Evolutionary conservation across 2,329 filamentous ascomycete genomes (phyloP), one percentile per base, ranked within the genome.

Genomic region (Cryphonectria carpinicola): DNA sequence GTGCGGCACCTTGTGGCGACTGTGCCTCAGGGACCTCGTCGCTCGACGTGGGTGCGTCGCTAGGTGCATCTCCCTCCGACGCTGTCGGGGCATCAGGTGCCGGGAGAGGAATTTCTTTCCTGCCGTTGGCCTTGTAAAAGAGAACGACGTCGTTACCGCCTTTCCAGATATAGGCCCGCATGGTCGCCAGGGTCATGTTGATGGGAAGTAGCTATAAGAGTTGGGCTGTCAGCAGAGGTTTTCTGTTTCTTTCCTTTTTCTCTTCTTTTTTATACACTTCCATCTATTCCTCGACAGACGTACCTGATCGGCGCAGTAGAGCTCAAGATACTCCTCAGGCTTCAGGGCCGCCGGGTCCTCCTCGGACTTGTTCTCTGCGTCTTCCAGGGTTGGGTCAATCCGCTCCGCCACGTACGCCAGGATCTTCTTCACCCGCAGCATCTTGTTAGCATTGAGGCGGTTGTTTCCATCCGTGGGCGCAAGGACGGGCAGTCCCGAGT

Each of bases 381-480:
- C 65, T 61, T 68, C 71, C 52, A 68, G 43, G 13, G 68, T 71
- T 10, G 89, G 86, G 76, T 98, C 95, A 70, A 99, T 95, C 68
- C 95, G 88, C 81, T 99, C 96, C 1, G 94, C 93, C 25, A 99
- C 89, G 77, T 99, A 99, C 0, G 90, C 89, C 70, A 98, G 83
- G 32, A 99, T 96, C 84, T 99, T 99, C 83, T 94, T 95, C 4
- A 97, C 94, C 63, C 96, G 89, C 66, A 99, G 86, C 96, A 99
- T 98, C 69, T 95, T 89, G 78, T 98, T 99, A 14, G 96, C 96
- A 79, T 98, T 99, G 66, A 99, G 86, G 35, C 96, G 91, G 74
- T 95, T 95, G 80, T 95, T 97, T 67, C 91, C 92, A 77, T 97
- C 94, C 4, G 89, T 81, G 35, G 90, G 88, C 43, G 92, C 88